Evolutionary conservation across 495 filamentous ascomycete species (phyloP).

Genomic region (Penicillium robsamsonii): DNA sequence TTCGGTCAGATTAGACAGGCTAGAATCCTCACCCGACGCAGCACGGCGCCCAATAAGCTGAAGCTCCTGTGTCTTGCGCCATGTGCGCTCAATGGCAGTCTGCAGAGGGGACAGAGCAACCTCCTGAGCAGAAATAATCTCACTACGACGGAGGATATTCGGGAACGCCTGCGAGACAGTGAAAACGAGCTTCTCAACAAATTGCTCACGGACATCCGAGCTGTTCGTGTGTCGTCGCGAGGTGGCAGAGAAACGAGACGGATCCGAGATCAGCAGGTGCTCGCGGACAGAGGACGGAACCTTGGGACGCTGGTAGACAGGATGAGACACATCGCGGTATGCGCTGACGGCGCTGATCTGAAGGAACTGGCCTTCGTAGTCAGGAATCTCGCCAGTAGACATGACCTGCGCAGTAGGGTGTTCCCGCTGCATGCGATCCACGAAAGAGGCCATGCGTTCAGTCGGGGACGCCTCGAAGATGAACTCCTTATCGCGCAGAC

Average conservation of each 20-base stretch:
- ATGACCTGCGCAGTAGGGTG: slow-evolving; percentile 86
- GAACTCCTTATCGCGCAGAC: slow-evolving; percentile 84
- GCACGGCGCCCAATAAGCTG: slow-evolving; percentile 68
- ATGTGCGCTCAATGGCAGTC: slow-evolving; percentile 86
- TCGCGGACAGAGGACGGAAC: slow-evolving; percentile 81
- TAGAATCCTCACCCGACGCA: slow-evolving; percentile 67
- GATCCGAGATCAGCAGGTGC: slow-evolving; percentile 73
- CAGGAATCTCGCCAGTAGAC: slow-evolving; percentile 65
- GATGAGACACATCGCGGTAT: slow-evolving; percentile 77
- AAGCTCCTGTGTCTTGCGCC: slow-evolving; percentile 86
- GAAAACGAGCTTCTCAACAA: slow-evolving; percentile 83
- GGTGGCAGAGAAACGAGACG: slow-evolving; percentile 70
- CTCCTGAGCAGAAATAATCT: slow-evolving; percentile 70
- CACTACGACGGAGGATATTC: slow-evolving; percentile 84
- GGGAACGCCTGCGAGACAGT: slow-evolving; percentile 85
- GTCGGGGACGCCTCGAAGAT: slow-evolving; percentile 79
- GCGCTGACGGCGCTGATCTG: slow-evolving; percentile 77
- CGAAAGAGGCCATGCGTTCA: slow-evolving; percentile 78
- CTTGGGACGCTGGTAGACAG: slow-evolving; percentile 83
- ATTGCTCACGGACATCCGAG: slow-evolving; percentile 64
- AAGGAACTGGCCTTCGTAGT: slow-evolving; percentile 90
- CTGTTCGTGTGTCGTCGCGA: slow-evolving; percentile 64
- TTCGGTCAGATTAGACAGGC: slow-evolving; percentile 65
- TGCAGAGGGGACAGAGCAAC: slow-evolving; percentile 71
- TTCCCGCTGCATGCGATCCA: slow-evolving; percentile 88